A percentile compares a stretch with the other conserved stretches of the same genome.
These are phyloP conservation scores for Litsea cubeba DNA, from an alignment of 164 flowering plant species.

Conservation along the genomic window DNA sequence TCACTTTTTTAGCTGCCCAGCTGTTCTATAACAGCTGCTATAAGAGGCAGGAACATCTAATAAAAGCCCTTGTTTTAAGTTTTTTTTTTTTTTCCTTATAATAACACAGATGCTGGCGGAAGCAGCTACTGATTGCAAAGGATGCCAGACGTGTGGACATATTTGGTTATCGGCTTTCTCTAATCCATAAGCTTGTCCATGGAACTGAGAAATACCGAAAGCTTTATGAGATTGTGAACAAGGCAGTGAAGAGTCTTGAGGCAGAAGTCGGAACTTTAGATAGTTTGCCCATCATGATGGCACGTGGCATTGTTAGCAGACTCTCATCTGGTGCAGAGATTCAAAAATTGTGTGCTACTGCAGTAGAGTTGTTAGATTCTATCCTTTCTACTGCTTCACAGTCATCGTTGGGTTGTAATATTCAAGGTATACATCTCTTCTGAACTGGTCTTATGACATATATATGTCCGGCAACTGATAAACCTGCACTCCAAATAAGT, in stretches of 20 bases:
- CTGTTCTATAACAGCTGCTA: neutral
- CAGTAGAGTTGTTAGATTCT: conserved; percentile 54
- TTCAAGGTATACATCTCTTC: conserved; percentile 1
- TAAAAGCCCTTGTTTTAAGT: neutral
- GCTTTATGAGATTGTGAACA: conserved; percentile 51
- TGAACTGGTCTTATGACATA: neutral
- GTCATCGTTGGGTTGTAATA: conserved; percentile 8
- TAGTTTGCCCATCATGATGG: conserved; percentile 72
- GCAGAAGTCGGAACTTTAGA: conserved; percentile 78
- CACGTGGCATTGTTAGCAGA: conserved; percentile 87
- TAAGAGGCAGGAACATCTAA: neutral
- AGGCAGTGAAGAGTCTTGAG: conserved; percentile 72
- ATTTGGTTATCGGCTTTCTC: conserved; percentile 69
- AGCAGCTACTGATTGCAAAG: conserved; percentile 69
- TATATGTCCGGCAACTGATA: neutral
- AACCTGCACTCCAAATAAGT: neutral
- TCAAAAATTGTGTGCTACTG: conserved; percentile 73
- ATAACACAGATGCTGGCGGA: conserved; percentile 69
- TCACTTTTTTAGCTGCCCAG: neutral
- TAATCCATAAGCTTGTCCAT: conserved; percentile 61
- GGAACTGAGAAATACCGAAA: conserved; percentile 54
- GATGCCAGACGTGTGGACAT: conserved; percentile 87
- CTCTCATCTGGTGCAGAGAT: conserved; percentile 82
- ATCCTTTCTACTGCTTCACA: conserved; percentile 27
- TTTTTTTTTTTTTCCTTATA: neutral